A percentile compares a stretch with the other conserved stretches of the same genome.
phyloP scores from a whole-genome alignment of 768 basidiomycete genomes.

The Suillus fuscotomentosus region DNA sequence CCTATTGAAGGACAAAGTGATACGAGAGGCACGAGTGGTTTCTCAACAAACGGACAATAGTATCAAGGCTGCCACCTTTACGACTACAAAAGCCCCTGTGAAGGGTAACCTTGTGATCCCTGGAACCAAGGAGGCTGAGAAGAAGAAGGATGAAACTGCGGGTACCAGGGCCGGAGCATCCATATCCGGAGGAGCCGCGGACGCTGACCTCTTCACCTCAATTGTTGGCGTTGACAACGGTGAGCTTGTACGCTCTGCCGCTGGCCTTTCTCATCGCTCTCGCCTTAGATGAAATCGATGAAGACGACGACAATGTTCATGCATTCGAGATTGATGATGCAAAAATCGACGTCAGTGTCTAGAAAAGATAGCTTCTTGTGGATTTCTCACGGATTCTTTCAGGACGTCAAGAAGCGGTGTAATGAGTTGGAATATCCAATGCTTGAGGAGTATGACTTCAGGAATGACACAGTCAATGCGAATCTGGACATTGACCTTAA shows the following conservation, averaged over 20 bases:
- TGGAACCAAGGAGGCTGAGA: slow-evolving; percentile 73
- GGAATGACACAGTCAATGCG: slow-evolving; percentile 93
- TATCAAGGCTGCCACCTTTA: slow-evolving; percentile 73
- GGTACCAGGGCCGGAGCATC: slow-evolving; percentile 29
- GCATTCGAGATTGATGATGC: slow-evolving; percentile 94
- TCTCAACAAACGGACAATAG: slow-evolving; percentile 69
- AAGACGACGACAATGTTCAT: slow-evolving; percentile 96
- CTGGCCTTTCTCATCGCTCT: background rate
- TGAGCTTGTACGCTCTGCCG: slow-evolving; percentile 30
- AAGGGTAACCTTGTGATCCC: slow-evolving; percentile 84
- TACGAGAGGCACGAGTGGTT: slow-evolving; percentile 79
- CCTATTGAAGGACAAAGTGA: slow-evolving; percentile 82
- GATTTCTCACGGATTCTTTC: slow-evolving; percentile 7
- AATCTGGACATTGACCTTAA: slow-evolving; percentile 99
- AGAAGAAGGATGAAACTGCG: slow-evolving; percentile 62
- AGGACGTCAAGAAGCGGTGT: slow-evolving; percentile 96
- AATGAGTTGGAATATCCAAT: slow-evolving; percentile 97
- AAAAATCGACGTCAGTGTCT: slow-evolving; percentile 78
- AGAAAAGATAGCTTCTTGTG: slow-evolving; percentile 2
- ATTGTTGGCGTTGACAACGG: slow-evolving; percentile 94
- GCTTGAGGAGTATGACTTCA: slow-evolving; percentile 98
- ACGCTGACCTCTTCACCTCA: slow-evolving; percentile 87
- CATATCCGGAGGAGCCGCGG: slow-evolving; percentile 37
- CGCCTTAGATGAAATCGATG: slow-evolving; percentile 85
- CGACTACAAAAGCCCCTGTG: slow-evolving; percentile 78